Evolutionary conservation across 805 yeast genomes (phyloP).

Genomic region (Limtongia smithiae): DNA sequence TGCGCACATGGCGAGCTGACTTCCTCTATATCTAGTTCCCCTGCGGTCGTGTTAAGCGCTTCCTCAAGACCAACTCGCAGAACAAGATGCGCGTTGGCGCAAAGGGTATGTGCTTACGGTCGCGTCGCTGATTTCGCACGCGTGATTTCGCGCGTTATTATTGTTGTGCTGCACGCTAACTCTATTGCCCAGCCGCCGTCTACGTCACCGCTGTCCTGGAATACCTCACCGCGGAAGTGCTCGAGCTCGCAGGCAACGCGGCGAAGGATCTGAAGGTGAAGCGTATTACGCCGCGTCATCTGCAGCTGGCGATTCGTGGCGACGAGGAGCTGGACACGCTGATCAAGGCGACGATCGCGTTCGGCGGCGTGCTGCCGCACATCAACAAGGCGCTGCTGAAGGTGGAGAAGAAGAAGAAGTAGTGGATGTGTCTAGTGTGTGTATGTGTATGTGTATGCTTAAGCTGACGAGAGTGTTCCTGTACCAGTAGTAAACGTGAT

Average conservation of each 20-base stretch:
- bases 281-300: conserved; percentile 96
- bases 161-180: background rate
- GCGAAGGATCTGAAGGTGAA: conserved; percentile 95
- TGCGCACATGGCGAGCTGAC: background rate
- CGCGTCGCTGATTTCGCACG: too few species aligned
- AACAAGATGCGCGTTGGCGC: conserved; percentile 80
- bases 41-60: conserved; percentile 98
- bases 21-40: conserved; percentile 64
- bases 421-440: background rate
- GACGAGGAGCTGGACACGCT: conserved; percentile 95
- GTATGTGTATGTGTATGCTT: background rate
- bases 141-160: background rate
- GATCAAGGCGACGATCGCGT: conserved; percentile 92
- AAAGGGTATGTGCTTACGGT: conserved; percentile 47
- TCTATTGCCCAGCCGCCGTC: conserved; percentile 60
- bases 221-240: conserved; percentile 95
- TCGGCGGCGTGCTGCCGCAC: conserved; percentile 97
- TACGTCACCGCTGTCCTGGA: conserved; percentile 95
- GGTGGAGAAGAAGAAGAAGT: conserved; percentile 18
- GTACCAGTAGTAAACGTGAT: background rate
- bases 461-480: background rate
- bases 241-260: conserved; percentile 98
- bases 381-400: conserved; percentile 53
- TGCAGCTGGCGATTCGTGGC: conserved; percentile 95
- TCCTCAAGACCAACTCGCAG: conserved; percentile 85